Conservation (phyloP, 805 yeast species). For the Wickerhamiella sorbophila region DNA sequence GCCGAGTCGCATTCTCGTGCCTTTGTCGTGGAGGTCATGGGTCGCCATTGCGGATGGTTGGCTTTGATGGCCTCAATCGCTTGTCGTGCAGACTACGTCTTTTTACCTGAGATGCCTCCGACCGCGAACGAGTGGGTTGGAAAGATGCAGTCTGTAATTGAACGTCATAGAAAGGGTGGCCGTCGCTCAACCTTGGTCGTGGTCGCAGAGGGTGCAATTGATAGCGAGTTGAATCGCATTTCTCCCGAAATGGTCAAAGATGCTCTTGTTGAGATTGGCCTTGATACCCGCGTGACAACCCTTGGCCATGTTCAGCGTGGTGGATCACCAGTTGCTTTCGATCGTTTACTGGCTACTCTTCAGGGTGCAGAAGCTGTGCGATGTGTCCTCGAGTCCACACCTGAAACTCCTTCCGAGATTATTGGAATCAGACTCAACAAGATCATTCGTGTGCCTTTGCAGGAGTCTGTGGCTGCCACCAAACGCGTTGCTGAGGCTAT, state of each 20-base stretch:
- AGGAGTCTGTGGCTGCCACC: slow-evolving; percentile 81
- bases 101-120: slow-evolving; percentile 92
- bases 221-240: slow-evolving; percentile 64
- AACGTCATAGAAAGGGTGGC: slow-evolving; percentile 71
- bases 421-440: slow-evolving; percentile 83
- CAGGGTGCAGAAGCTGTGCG: slow-evolving; percentile 97
- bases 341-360: slow-evolving; percentile 77
- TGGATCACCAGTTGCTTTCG: slow-evolving; percentile 94
- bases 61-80: slow-evolving; percentile 96
- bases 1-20: slow-evolving; percentile 96
- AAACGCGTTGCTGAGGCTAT: slow-evolving; percentile 86
- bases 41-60: slow-evolving; percentile 98
- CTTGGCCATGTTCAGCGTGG: slow-evolving; percentile 98
- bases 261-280: slow-evolving; percentile 67
- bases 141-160: slow-evolving; percentile 59
- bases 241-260: slow-evolving; percentile 68
- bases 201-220: slow-evolving; percentile 97
- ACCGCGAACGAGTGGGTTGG: slow-evolving; percentile 59
- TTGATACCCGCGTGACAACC: slow-evolving; percentile 90
- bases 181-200: slow-evolving; percentile 90
- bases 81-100: slow-evolving; percentile 86
- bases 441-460: slow-evolving; percentile 67
- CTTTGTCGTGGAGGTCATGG: slow-evolving; percentile 97
- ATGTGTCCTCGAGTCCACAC: slow-evolving; percentile 78
- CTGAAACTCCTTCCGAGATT: slow-evolving; percentile 87